Conservation (phyloP, 2,329 filamentous ascomycete species). For the Curvularia spicifera region DNA sequence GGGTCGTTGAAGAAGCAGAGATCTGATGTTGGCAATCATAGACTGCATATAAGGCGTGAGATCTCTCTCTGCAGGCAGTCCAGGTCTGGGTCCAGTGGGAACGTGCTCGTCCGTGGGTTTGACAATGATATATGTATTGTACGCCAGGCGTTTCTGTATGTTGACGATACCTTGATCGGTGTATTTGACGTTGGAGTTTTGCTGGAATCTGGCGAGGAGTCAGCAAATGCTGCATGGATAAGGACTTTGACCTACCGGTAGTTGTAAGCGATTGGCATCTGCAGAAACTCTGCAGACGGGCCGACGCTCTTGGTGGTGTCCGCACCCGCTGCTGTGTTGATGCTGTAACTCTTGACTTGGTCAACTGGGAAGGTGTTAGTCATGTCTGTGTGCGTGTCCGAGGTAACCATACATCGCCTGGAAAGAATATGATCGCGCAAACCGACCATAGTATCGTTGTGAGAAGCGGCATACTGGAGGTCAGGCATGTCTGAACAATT, state of each 20-base stretch:
- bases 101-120: constrained; percentile 67
- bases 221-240: neutral
- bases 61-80: constrained; percentile 58
- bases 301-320: constrained; percentile 72
- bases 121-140: constrained; percentile 56
- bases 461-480: constrained; percentile 78
- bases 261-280: constrained; percentile 74
- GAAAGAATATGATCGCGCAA: constrained; percentile 75
- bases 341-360: constrained; percentile 67
- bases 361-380: constrained; percentile 52
- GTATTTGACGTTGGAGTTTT: constrained; percentile 78
- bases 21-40: constrained; percentile 68
- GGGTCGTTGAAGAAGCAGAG: constrained; percentile 74
- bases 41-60: constrained; percentile 66
- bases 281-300: constrained; percentile 79
- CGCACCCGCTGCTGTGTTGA: constrained; percentile 53
- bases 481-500: constrained; percentile 70
- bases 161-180: constrained; percentile 51
- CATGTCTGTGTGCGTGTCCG: neutral
- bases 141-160: constrained; percentile 35
- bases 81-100: constrained; percentile 66
- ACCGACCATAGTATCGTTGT: constrained; percentile 71
- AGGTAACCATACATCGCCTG: constrained; percentile 66
- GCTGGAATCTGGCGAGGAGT: constrained; percentile 68
- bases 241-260: constrained; percentile 52